phyloP scores from a whole-genome alignment of 495 filamentous ascomycete species.

The Mytilinidion resinicola region DNA sequence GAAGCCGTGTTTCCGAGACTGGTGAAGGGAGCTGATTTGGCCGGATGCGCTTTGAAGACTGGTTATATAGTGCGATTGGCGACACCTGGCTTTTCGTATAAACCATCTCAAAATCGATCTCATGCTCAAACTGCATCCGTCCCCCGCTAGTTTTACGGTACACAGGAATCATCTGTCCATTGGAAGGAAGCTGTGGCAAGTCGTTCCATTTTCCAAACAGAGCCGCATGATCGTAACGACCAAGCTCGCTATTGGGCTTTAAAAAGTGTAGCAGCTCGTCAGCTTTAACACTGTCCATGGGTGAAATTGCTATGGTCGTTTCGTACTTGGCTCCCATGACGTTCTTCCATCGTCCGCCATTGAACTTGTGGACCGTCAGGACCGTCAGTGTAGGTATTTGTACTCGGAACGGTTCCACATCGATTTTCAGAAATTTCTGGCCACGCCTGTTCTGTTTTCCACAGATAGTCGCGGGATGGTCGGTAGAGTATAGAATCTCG shows the following conservation, averaged over 20 bases:
- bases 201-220: slow-evolving; percentile 2
- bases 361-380: not conserved
- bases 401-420: not conserved
- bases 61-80: slow-evolving; percentile 1
- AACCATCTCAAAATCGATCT: slow-evolving; percentile 2
- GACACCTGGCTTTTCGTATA: slow-evolving; percentile 1
- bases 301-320: not conserved
- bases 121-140: not conserved
- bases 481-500: not conserved
- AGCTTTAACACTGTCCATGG: not conserved
- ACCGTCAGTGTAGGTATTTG: not conserved
- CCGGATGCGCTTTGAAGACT: not conserved
- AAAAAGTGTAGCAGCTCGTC: not conserved
- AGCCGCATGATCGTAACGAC: not conserved
- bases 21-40: slow-evolving; percentile 1
- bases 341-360: not conserved
- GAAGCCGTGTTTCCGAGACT: not conserved
- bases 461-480: not conserved
- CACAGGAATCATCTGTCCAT: not conserved
- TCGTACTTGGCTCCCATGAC: not conserved
- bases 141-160: not conserved
- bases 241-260: not conserved
- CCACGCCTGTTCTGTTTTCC: not conserved
- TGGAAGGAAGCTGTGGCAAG: not conserved
- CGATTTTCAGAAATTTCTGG: not conserved